Evolutionary conservation across 2,329 filamentous ascomycete genomes (phyloP), one percentile per base, ranked within the genome.

Genomic region (Xylariaceae sp.): DNA sequence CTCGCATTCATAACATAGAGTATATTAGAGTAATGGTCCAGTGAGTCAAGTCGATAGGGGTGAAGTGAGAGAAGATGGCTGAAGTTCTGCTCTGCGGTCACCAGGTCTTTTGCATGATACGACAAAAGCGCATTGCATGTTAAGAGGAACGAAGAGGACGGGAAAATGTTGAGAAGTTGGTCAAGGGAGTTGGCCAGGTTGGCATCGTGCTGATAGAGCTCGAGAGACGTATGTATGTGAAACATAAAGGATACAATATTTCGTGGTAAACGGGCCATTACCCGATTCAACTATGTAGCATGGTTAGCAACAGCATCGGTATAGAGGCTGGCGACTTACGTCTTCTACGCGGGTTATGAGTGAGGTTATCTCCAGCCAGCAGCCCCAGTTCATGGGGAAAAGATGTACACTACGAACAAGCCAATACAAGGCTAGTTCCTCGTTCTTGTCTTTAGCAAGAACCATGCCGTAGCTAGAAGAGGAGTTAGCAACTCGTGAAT

Each of bases 11-110:
- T 87, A 32, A 99, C 92, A 68, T 96, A 97, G 11, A 99, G 81
- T 26, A 97, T 95, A 66, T 99, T 99, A 37, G 91, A 96, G 71
- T 96, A 99, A 67, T 95, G 89, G 66, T 99, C 94, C 19, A 99
- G 80, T 2, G 88, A 88, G 69, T 99, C 94, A 19, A 99, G 82
- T 5, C 94, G 70, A 75, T 87, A 75, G 62, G 84, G 73, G 79
- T 86, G 81, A 4, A 84, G 81, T 32, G 95, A 89, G 12, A 99
- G 80, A 41, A 92, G 78, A 60, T 91, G 86, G 60, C 94, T 86
- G 53, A 96, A 77, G 71, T 85, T 74, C 73, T 85, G 71, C 63
- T 87, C 84, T 5, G 82, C 83, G 8, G 78, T 77, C 48, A 87
- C 77, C 27, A 96, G 79, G 62, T 91, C 84, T 62, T 96, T 96